phyloP scores from a whole-genome alignment of 352 stramenopile species.

The Phytophthora capsici region DNA sequence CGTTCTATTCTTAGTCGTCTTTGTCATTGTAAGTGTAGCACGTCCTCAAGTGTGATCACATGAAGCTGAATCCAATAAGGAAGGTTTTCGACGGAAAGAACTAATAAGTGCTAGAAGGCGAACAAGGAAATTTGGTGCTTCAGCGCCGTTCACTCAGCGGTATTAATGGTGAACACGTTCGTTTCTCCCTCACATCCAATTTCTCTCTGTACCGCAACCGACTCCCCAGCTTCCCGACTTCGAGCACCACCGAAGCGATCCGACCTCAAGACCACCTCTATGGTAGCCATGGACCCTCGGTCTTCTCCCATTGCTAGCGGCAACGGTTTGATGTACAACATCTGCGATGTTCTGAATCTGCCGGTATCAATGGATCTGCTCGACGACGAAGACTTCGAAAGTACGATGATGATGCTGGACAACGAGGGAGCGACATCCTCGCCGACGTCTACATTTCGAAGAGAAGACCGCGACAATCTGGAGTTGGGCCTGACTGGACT shows the following conservation, averaged over 20 bases:
- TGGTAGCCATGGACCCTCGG: slow-evolving; percentile 27
- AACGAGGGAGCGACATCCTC: slow-evolving; percentile 23
- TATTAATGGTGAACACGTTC: background rate
- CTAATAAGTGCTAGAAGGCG: slow-evolving; percentile 18
- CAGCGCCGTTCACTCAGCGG: background rate
- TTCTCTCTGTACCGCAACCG: slow-evolving; percentile 38
- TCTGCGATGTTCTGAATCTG: slow-evolving; percentile 54
- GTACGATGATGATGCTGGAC: slow-evolving; percentile 72
- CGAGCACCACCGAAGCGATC: background rate
- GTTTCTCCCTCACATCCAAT: slow-evolving; percentile 33
- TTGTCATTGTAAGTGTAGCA: too few species aligned
- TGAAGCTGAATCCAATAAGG: too few species aligned
- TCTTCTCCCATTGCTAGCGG: slow-evolving; percentile 22
- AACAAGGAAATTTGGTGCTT: background rate
- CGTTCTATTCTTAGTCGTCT: too few species aligned
- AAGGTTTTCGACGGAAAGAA: background rate
- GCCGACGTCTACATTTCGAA: slow-evolving; percentile 25
- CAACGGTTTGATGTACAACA: slow-evolving; percentile 37
- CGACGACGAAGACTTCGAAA: slow-evolving; percentile 70
- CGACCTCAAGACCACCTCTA: background rate
- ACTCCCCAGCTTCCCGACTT: slow-evolving; percentile 5
- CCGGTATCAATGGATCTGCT: slow-evolving; percentile 52
- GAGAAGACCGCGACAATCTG: slow-evolving; percentile 47
- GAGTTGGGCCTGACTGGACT: slow-evolving; percentile 54
- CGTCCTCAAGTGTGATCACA: too few species aligned